phyloP scores from a whole-genome alignment of 2,329 filamentous ascomycete genomes.

The Lasiodiplodia gonubiensis region DNA sequence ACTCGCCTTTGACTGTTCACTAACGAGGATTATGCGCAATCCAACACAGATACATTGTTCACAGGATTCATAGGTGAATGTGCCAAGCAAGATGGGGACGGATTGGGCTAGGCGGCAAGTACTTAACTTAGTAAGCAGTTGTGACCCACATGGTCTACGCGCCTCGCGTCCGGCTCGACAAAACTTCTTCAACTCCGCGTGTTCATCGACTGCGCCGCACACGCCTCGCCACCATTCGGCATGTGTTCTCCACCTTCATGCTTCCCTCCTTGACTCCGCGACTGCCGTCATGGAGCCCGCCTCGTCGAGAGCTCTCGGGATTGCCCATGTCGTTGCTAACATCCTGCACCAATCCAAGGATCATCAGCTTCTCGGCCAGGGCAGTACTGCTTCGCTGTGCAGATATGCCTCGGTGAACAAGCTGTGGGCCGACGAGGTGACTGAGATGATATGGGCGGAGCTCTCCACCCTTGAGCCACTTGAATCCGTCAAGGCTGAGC shows the following conservation, averaged over 20 bases:
- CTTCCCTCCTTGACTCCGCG: neutral
- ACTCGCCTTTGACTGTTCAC: no score
- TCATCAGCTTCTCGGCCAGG: neutral
- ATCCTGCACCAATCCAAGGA: conserved; percentile 1
- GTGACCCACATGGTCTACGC: neutral
- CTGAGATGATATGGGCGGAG: conserved; percentile 4
- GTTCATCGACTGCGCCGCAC: neutral
- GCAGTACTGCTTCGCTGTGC: neutral
- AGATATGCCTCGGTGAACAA: conserved; percentile 8
- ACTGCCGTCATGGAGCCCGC: conserved; percentile 18
- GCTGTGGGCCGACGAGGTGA: conserved; percentile 22
- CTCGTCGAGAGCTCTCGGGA: conserved; percentile 19
- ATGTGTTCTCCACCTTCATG: conserved; percentile 6
- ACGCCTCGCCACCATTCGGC: conserved; percentile 5
- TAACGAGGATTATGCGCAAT: no score
- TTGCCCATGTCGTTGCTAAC: conserved; percentile 17
- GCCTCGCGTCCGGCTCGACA: neutral
- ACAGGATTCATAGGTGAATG: neutral
- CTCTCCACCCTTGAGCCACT: neutral
- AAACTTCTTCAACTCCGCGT: conserved; percentile 15
- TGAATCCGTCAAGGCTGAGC: neutral
- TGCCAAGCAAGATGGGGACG: neutral
- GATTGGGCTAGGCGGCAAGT: neutral
- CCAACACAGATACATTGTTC: no score
- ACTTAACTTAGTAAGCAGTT: neutral